Evolutionary conservation across 352 stramenopile genomes (phyloP), one percentile per base, ranked within the genome.

Genomic region (Achlya hypogyna): DNA sequence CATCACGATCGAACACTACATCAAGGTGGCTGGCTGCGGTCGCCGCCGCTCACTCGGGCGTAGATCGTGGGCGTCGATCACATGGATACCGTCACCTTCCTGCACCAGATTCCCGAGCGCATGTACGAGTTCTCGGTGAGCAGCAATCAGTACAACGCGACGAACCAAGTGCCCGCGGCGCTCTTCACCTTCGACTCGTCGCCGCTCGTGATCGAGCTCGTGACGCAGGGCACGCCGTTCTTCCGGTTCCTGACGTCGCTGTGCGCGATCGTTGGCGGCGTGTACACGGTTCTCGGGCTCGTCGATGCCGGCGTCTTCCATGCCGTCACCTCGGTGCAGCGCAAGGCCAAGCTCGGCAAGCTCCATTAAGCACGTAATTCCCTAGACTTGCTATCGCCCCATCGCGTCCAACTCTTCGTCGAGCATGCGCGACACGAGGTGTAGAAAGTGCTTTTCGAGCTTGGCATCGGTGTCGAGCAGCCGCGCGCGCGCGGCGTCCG

Each of bases 171-270:
- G 27, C 83, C 84, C 23, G 77, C 78, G 23, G 79, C 81, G 51
- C 65, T 89, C 51, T 90, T 94, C 67, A 86, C 75, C 45, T 92
- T 89, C 64, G 85, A 94, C 72, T 87, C 91, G 35, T 89, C 82
- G 52, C 85, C 85, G 53, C 72, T 94, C 32, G 80, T 88, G 68
- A 83, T 92, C 54, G 74, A 85, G 45, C 68, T 92, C 69, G 74
- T 78, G 10, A 75, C 76, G n/a, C 76, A 89, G 65, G 75, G 73
- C 52, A 73, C 89, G 54, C 86, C 86, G 62, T 86, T 93, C 62
- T 95, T 92, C 71, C 83, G 84, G 63, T 95, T 95, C 53, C 65
- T 95, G 66, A 95, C 86, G 29, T 84, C 83, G 51, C 68, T 90
- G 22, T 95, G 84, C 35, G 86, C 86, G 43, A 85, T 95, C 49